A percentile compares a stretch with the other conserved stretches of the same genome.
These are phyloP conservation scores for Lactarius tabidus DNA, from an alignment of 768 basidiomycete genomes.

Conservation along the genomic window DNA sequence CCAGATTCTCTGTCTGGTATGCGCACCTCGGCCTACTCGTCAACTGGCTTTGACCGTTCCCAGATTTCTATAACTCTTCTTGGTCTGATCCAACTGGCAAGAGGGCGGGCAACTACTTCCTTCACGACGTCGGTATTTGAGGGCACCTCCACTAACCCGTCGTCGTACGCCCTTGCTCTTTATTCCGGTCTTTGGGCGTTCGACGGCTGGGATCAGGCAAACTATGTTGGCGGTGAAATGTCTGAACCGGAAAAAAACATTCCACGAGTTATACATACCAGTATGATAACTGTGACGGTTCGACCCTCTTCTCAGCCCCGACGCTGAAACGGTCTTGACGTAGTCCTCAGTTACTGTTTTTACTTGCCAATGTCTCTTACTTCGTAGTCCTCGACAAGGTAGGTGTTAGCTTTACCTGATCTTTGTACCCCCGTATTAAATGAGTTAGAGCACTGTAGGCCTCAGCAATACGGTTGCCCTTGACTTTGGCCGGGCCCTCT, in stretches of 20 bases:
- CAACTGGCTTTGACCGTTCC: constrained; percentile 19
- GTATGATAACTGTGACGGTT: constrained; percentile 80
- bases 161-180: constrained; percentile 85
- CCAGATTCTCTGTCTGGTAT: constrained; percentile 63
- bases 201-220: constrained; percentile 94
- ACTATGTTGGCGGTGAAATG: constrained; percentile 90
- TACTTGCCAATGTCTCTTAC: constrained; percentile 84
- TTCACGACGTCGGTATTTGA: constrained; percentile 66
- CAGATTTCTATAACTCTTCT: constrained; percentile 71
- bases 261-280: constrained; percentile 84
- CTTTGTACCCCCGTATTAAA: constrained; percentile 4
- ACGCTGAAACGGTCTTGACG: constrained; percentile 17
- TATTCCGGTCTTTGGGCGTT: constrained; percentile 96
- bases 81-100: constrained; percentile 70
- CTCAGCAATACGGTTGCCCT: constrained; percentile 83
- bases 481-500: constrained; percentile 86
- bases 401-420: constrained; percentile 13
- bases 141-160: constrained; percentile 72
- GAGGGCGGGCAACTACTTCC: constrained; percentile 67
- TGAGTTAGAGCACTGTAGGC: constrained; percentile 53
- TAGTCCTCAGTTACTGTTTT: constrained; percentile 57
- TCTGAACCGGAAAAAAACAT: constrained; percentile 78
- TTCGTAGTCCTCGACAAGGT: constrained; percentile 90
- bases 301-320: constrained; percentile 29
- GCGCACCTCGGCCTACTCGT: constrained; percentile 28